These are phyloP conservation scores for Westerdykella aurantiaca DNA, from an alignment of 2,329 filamentous ascomycete genomes.

Conservation along the genomic window DNA sequence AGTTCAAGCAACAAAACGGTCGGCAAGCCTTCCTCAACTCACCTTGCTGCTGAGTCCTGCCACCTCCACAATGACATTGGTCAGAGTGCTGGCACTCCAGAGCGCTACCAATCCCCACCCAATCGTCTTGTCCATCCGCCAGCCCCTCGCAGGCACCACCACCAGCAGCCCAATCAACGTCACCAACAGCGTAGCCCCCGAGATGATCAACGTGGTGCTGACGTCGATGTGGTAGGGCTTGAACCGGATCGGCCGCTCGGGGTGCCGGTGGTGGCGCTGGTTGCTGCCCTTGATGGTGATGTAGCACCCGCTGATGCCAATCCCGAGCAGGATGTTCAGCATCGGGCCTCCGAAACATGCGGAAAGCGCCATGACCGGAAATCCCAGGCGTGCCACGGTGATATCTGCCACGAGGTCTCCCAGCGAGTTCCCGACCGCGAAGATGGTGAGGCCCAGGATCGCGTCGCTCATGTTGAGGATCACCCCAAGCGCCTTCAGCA, in stretches of 20 bases:
- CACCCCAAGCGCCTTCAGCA: slow-evolving; percentile 87
- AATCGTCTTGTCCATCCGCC: slow-evolving; percentile 44
- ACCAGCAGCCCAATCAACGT: slow-evolving; percentile 75
- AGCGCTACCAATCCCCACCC: slow-evolving; percentile 73
- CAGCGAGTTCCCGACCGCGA: slow-evolving; percentile 91
- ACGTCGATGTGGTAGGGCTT: slow-evolving; percentile 78
- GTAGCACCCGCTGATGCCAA: slow-evolving; percentile 84
- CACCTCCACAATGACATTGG: slow-evolving; percentile 77
- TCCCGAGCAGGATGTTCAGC: slow-evolving; percentile 92
- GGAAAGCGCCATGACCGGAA: slow-evolving; percentile 90
- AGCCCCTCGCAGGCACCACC: slow-evolving; percentile 57
- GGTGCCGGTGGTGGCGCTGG: slow-evolving; percentile 61
- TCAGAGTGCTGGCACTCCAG: slow-evolving; percentile 73
- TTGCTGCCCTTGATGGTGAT: slow-evolving; percentile 72
- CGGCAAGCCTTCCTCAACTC: slow-evolving; percentile 8
- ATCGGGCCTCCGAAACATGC: slow-evolving; percentile 98
- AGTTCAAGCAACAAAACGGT: too few species aligned
- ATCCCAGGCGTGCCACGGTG: slow-evolving; percentile 86
- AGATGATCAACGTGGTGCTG: slow-evolving; percentile 77
- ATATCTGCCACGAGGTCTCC: slow-evolving; percentile 93
- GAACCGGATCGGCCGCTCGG: slow-evolving; percentile 58
- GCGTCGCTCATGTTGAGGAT: slow-evolving; percentile 92
- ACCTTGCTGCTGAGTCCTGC: slow-evolving; percentile 33
- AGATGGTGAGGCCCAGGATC: slow-evolving; percentile 88
- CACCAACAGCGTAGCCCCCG: slow-evolving; percentile 72